phyloP scores from a whole-genome alignment of 2,329 filamentous ascomycete genomes.

The Phyllosticta citriasiana region DNA sequence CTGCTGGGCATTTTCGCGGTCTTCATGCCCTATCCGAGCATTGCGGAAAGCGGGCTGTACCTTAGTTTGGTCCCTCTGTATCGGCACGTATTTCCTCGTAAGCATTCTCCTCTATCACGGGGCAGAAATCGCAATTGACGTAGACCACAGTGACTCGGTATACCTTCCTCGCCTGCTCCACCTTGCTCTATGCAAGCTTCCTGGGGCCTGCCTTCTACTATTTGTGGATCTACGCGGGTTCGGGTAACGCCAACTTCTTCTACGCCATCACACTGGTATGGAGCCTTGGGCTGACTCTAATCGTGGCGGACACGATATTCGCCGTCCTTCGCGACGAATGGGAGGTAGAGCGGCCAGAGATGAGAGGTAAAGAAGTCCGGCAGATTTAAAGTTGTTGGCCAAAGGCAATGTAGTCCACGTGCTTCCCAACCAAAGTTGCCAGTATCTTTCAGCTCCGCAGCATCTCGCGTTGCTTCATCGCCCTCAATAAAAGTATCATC shows the following conservation, averaged over 20 bases:
- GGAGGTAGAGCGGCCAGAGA: conserved; percentile 84
- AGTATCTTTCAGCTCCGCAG: neutral
- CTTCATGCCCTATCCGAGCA: conserved; percentile 94
- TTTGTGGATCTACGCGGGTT: conserved; percentile 95
- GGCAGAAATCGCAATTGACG: conserved; percentile 10
- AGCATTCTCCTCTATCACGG: conserved; percentile 20
- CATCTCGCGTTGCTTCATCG: neutral
- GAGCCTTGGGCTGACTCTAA: conserved; percentile 78
- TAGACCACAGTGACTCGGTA: conserved; percentile 67
- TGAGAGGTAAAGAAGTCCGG: conserved; percentile 76
- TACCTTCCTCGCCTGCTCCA: conserved; percentile 74
- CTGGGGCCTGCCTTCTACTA: conserved; percentile 94
- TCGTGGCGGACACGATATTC: conserved; percentile 82
- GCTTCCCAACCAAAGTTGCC: neutral
- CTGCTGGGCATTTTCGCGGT: conserved; percentile 83
- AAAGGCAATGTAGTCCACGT: neutral
- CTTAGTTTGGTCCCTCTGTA: conserved; percentile 75
- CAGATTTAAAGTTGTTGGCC: conserved; percentile 53
- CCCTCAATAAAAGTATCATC: neutral
- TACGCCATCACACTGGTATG: conserved; percentile 99
- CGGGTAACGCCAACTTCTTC: conserved; percentile 98
- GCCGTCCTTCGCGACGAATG: conserved; percentile 85
- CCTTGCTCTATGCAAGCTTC: conserved; percentile 76
- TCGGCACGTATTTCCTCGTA: conserved; percentile 77
- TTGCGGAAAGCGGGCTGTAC: conserved; percentile 81